phyloP scores from a whole-genome alignment of 163 green algal genomes.

The Scenedesmus sp. region DNA sequence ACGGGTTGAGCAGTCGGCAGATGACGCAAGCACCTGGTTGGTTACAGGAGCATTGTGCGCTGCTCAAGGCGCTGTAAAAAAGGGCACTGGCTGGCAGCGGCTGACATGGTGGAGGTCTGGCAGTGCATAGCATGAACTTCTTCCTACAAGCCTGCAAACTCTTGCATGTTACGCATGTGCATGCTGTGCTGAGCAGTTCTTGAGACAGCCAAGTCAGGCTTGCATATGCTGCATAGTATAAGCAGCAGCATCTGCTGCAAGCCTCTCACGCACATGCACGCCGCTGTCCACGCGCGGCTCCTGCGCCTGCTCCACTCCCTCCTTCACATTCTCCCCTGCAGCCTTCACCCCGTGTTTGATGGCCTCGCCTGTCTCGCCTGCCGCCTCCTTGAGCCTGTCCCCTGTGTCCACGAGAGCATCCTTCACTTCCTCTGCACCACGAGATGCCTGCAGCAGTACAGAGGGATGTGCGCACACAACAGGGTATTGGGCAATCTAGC shows the following conservation, averaged over 20 bases:
- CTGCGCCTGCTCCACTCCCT: constrained; percentile 25
- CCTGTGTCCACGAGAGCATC: constrained; percentile 9
- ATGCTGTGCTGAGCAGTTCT: no score
- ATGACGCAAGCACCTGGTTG: not conserved
- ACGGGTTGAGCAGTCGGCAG: no score
- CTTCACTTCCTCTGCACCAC: constrained; percentile 40
- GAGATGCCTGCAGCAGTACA: constrained; percentile 21
- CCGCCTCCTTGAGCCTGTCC: constrained; percentile 21
- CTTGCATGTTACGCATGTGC: not conserved
- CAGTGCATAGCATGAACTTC: not conserved
- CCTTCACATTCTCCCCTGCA: not conserved
- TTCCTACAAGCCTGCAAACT: not conserved
- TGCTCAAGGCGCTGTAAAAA: not conserved
- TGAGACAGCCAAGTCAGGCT: not conserved
- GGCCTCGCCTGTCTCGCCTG: not conserved
- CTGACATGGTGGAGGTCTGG: not conserved
- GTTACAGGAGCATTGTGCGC: not conserved
- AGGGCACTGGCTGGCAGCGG: no score
- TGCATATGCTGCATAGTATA: not conserved
- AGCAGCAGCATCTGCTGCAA: not conserved
- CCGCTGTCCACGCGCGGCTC: not conserved
- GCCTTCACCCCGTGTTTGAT: not conserved
- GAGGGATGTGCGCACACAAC: no score
- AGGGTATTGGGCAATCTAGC: not conserved
- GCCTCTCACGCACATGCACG: not conserved